These are phyloP conservation scores for Ganoderma lucidum DNA, from an alignment of 1,284 basidiomycete genomes.

Conservation along the genomic window DNA sequence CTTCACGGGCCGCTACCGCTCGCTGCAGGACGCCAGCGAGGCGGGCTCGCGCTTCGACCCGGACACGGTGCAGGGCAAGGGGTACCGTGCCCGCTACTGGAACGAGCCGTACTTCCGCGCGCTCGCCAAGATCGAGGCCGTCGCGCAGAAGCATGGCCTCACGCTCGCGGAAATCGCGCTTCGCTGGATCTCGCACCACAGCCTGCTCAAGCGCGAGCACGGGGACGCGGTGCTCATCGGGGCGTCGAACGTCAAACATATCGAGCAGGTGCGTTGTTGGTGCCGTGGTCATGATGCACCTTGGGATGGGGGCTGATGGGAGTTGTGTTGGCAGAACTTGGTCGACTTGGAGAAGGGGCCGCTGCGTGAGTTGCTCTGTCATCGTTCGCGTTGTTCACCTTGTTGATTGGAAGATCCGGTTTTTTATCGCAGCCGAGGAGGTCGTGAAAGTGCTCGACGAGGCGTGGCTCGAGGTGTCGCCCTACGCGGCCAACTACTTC, in stretches of 20 bases:
- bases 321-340: slow-evolving; percentile 48
- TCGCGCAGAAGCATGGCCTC: slow-evolving; percentile 50
- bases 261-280: slow-evolving; percentile 48
- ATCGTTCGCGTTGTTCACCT: no score
- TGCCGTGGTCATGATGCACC: no score
- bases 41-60: slow-evolving; percentile 51
- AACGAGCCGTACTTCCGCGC: slow-evolving; percentile 59
- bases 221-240: slow-evolving; percentile 62
- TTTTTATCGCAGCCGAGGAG: slow-evolving; percentile 42
- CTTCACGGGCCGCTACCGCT: slow-evolving; percentile 38
- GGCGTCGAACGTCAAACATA: slow-evolving; percentile 56
- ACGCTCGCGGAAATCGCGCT: slow-evolving; percentile 59
- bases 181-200: slow-evolving; percentile 66
- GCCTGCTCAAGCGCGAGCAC: slow-evolving; percentile 52
- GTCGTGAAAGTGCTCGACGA: slow-evolving; percentile 48
- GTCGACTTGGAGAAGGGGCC: slow-evolving; percentile 65
- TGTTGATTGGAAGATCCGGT: background rate
- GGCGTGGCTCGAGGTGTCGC: slow-evolving; percentile 45
- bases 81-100: slow-evolving; percentile 49
- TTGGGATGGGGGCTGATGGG: background rate
- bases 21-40: slow-evolving; percentile 41
- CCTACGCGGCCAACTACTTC: slow-evolving; percentile 41
- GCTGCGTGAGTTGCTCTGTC: slow-evolving; percentile 50
- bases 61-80: slow-evolving; percentile 40
- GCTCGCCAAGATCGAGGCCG: slow-evolving; percentile 46